Conservation (phyloP, 768 basidiomycete genomes). For the Hortiboletus flavorubellus region DNA sequence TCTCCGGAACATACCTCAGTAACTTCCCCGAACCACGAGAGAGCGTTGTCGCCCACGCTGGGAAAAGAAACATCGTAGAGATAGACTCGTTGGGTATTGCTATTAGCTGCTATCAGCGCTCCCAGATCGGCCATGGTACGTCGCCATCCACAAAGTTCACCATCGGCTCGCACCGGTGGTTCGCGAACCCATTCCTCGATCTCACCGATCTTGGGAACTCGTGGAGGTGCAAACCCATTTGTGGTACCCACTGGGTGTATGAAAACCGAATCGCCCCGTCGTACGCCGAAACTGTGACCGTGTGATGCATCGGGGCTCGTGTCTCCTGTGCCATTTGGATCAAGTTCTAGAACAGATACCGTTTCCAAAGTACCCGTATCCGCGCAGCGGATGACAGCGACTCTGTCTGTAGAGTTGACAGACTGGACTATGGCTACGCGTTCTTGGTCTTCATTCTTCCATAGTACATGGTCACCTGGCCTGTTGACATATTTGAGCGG, state of each 20-base stretch:
- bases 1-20: conserved; percentile 47
- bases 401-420: conserved; percentile 69
- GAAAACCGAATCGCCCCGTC: conserved; percentile 82
- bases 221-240: conserved; percentile 67
- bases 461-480: conserved; percentile 90
- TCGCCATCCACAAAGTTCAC: conserved; percentile 65
- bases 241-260: conserved; percentile 65
- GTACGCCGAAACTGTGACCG: conserved; percentile 70
- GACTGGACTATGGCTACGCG: conserved; percentile 74
- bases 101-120: conserved; percentile 47
- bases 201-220: conserved; percentile 83
- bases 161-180: conserved; percentile 42
- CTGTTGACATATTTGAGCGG: conserved; percentile 36
- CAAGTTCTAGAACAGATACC: conserved; percentile 83
- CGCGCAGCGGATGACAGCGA: conserved; percentile 59
- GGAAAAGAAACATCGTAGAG: conserved; percentile 46
- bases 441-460: conserved; percentile 69
- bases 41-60: conserved; percentile 34
- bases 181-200: conserved; percentile 78
- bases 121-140: conserved; percentile 70
- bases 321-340: conserved; percentile 72
- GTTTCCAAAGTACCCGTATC: conserved; percentile 56
- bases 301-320: conserved; percentile 40
- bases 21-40: conserved; percentile 89
- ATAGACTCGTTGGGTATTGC: conserved; percentile 35